Conservation (phyloP, 805 yeast species). For the Saccharomycopsis malanga region DNA sequence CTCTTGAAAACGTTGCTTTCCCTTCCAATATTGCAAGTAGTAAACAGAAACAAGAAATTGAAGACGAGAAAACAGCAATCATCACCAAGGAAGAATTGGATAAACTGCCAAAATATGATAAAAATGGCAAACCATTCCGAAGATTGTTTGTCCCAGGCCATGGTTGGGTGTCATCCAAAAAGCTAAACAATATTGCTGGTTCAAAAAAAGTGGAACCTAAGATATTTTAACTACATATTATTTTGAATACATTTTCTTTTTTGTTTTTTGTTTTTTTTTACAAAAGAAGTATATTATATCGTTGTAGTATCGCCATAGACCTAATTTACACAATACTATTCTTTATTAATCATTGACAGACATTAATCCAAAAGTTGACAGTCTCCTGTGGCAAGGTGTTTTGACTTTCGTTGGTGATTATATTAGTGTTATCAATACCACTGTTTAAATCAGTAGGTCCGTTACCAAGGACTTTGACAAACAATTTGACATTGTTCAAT, state of each 20-base stretch:
- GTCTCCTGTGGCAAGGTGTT: constrained; percentile 29
- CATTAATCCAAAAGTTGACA: constrained; percentile 36
- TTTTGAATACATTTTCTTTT: no score
- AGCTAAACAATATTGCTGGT: background rate
- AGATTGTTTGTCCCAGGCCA: constrained; percentile 41
- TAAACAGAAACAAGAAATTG: background rate
- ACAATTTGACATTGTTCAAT: constrained; percentile 32
- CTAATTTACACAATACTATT: no score
- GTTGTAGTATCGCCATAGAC: no score
- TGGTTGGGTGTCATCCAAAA: constrained; percentile 42
- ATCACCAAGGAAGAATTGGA: constrained; percentile 5
- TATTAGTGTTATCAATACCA: constrained; percentile 28
- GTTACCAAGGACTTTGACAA: constrained; percentile 11
- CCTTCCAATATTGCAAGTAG: background rate
- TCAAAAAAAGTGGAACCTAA: background rate
- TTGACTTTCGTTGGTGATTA: constrained; percentile 22
- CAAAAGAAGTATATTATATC: background rate
- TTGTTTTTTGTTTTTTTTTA: no score
- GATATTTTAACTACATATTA: no score
- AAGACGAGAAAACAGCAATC: background rate
- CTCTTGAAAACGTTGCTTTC: background rate
- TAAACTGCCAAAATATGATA: constrained; percentile 26
- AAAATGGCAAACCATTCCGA: constrained; percentile 35
- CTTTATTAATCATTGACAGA: no score
- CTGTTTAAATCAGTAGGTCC: constrained; percentile 30